These are phyloP conservation scores for Aquilaria agallochum DNA, from an alignment of 441 rosid species.

Conservation along the genomic window DNA sequence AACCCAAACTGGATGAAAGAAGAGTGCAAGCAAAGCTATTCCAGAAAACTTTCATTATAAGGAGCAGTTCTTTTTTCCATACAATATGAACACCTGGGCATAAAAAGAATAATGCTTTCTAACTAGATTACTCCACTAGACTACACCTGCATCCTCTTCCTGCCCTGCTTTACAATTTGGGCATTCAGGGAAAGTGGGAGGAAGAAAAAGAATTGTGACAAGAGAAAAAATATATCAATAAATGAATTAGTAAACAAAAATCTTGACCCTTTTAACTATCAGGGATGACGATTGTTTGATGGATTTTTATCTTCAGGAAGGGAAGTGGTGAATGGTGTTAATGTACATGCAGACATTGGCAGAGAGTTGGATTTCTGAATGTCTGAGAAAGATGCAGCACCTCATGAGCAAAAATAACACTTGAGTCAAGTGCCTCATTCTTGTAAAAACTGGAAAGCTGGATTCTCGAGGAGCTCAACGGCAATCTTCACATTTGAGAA, in stretches of 20 bases:
- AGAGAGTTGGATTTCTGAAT: constrained; percentile 11
- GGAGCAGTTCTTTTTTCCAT: too few species aligned
- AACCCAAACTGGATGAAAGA: too few species aligned
- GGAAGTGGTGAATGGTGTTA: constrained; percentile 8
- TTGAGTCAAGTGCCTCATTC: constrained; percentile 38
- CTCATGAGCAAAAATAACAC: constrained; percentile 1
- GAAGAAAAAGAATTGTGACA: not conserved
- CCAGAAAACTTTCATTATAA: too few species aligned
- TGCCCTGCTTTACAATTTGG: too few species aligned
- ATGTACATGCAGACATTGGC: constrained; percentile 28
- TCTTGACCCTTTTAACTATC: too few species aligned
- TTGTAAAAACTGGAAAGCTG: constrained; percentile 70
- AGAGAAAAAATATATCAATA: not conserved
- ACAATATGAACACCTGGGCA: too few species aligned
- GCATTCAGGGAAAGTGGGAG: too few species aligned
- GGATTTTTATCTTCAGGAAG: not conserved
- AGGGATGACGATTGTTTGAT: not conserved
- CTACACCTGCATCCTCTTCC: too few species aligned
- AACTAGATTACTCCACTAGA: too few species aligned
- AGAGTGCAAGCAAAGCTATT: too few species aligned
- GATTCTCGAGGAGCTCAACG: constrained; percentile 53
- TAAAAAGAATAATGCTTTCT: too few species aligned
- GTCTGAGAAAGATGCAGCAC: constrained; percentile 5
- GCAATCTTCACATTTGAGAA: constrained; percentile 57
- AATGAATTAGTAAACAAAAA: not conserved